Base-by-base conservation (phyloP, 2,329 filamentous ascomycete genomes). In the Ceratocystis huliohia region DNA sequence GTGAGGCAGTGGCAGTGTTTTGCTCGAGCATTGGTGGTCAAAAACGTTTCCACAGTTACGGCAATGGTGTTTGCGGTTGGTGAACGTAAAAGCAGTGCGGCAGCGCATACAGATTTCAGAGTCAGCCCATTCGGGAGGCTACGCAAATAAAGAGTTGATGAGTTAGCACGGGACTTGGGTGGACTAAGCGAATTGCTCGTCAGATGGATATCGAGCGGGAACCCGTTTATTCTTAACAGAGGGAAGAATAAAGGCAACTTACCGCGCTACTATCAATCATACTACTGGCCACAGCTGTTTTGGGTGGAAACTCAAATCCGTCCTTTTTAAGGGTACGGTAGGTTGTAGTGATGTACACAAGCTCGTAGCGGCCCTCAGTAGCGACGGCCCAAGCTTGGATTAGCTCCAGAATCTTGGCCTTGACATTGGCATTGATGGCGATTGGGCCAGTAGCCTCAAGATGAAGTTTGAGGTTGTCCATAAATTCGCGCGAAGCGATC, bases 21-120 rank as follows among this genome's bases (percentile, higher is more conserved):
- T 97, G 78, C 85, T 87, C 15, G 93, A 97, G 74, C 94, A 99
- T 72, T 94, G 87, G 70, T 93, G 91, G 74, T 96, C 95, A 74
- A 99, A 99, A 72, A 96, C 94, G 76, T 94, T 96, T 64, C 94
- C 94, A 73, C 94, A 99, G 75, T 99, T 99, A 70, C 94, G 87
- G 73, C 94, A 99, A 75, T 99, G 94, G 74, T 99, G 94, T 74
- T 97, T 99, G 73, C 94, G 87, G 75, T 99, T 99, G 66, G 93
- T 99, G 73, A 99, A 96, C 61, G 91, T 96, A 72, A 99, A 99
- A 20, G 91, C 78, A 13, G 93, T 96, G 71, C 94, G 86, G 75
- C 94, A 99, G 74, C 94, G 88, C 91, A 99, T 96, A 75, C 94
- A 99, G 41, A 99, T 93, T 72, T 99, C 94, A 10, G 93, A 96